phyloP scores from a whole-genome alignment of 1,139 yeast species.

The Suhomyces kunorum region DNA sequence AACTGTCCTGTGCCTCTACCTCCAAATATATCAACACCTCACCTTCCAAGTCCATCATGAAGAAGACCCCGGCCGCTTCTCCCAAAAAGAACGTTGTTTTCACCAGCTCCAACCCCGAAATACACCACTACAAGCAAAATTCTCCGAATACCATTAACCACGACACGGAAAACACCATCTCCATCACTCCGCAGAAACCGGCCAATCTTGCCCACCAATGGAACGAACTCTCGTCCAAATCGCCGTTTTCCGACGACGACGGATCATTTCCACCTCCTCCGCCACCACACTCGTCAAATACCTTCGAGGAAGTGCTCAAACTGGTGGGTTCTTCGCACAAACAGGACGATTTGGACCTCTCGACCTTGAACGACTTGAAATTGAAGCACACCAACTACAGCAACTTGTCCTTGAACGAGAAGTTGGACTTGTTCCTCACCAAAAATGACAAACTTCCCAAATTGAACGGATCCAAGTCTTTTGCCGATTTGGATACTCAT shows the following conservation, averaged over 20 bases:
- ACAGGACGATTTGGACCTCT: constrained; percentile 22
- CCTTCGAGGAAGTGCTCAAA: constrained; percentile 19
- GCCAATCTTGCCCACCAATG: constrained; percentile 25
- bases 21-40: constrained; percentile 22
- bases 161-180: constrained; percentile 1
- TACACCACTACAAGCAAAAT: constrained; percentile 33
- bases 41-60: constrained; percentile 47
- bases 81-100: constrained; percentile 47
- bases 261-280: constrained; percentile 35
- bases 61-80: constrained; percentile 31
- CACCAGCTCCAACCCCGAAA: constrained; percentile 33
- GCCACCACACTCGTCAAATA: constrained; percentile 30
- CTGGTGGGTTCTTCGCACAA: constrained; percentile 7
- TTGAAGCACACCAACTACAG: constrained; percentile 26
- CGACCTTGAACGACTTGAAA: constrained; percentile 27
- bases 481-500: constrained; percentile 39
- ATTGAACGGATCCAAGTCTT: constrained; percentile 14
- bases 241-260: constrained; percentile 24
- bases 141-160: constrained; percentile 19
- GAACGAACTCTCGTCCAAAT: constrained; percentile 20
- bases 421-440: constrained; percentile 38
- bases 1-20: not conserved
- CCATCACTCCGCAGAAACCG: constrained; percentile 5
- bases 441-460: constrained; percentile 13
- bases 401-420: constrained; percentile 41